Percentiles rank a stretch among this genome's conserved stretches.
Conservation (phyloP, 805 yeast genomes). For the Teunomyces cretensis region DNA sequence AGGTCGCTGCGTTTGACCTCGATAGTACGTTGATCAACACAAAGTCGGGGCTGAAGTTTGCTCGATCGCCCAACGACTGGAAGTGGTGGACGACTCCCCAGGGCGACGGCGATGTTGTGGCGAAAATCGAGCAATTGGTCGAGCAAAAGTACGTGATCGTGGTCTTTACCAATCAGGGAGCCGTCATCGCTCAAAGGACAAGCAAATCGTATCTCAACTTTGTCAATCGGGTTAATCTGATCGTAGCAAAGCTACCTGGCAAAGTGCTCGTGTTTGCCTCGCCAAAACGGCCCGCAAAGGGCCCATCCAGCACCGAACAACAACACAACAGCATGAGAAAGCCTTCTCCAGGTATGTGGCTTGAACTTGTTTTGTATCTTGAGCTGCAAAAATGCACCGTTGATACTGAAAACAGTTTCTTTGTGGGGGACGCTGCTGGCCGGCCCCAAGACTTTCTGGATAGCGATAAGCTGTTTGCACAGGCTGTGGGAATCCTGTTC, state of each 20-base stretch:
- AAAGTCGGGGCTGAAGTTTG: constrained; percentile 59
- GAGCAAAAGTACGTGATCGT: constrained; percentile 46
- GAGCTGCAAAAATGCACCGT: constrained; percentile 21
- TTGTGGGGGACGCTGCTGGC: constrained; percentile 98
- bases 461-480: constrained; percentile 68
- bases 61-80: constrained; percentile 73
- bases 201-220: constrained; percentile 42
- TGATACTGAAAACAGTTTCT: constrained; percentile 51
- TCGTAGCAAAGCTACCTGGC: constrained; percentile 27
- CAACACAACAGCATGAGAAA: constrained; percentile 54
- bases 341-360: constrained; percentile 81
- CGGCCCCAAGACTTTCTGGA: constrained; percentile 75
- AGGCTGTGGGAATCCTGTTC: constrained; percentile 52
- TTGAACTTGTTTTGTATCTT: constrained; percentile 45
- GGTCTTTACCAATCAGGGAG: constrained; percentile 87
- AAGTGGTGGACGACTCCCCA: constrained; percentile 38
- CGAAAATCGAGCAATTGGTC: constrained; percentile 21
- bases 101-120: constrained; percentile 17
- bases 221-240: constrained; percentile 36
- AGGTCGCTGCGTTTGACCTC: constrained; percentile 76
- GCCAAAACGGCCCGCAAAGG: constrained; percentile 48
- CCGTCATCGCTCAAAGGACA: constrained; percentile 43
- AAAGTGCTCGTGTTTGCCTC: constrained; percentile 58
- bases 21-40: constrained; percentile 78
- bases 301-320: constrained; percentile 14